These are phyloP conservation scores for Aspergillus olivimuriae DNA, from an alignment of 495 filamentous ascomycete genomes.

Conservation along the genomic window DNA sequence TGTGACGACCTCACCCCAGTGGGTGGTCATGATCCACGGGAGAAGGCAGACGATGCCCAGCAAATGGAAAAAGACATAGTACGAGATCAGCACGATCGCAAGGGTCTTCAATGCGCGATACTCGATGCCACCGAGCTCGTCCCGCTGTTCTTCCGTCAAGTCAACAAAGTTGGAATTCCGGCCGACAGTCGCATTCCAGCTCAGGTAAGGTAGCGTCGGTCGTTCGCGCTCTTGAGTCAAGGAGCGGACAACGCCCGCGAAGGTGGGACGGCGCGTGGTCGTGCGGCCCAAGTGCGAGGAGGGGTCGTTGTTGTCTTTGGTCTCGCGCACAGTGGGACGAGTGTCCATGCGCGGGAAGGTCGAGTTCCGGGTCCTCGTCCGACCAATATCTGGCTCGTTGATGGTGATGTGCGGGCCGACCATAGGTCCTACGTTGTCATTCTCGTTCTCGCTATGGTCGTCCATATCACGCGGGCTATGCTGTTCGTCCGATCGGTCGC, in stretches of 20 bases:
- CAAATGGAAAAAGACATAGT: constrained; percentile 69
- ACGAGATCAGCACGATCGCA: constrained; percentile 65
- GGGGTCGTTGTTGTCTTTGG: constrained; percentile 22
- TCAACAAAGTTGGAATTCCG: constrained; percentile 89
- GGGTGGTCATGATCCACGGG: constrained; percentile 68
- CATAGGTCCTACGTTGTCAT: constrained; percentile 24
- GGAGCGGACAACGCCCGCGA: constrained; percentile 32
- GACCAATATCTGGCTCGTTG: constrained; percentile 49
- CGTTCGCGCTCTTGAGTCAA: constrained; percentile 38
- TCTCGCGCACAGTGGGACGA: constrained; percentile 31
- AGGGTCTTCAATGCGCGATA: constrained; percentile 86
- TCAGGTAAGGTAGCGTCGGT: constrained; percentile 73
- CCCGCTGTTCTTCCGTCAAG: constrained; percentile 79
- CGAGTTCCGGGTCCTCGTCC: constrained; percentile 24
- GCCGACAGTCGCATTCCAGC: constrained; percentile 86
- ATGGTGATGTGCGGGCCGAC: constrained; percentile 54
- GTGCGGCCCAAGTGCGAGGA: constrained; percentile 12
- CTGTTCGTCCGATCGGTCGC: constrained; percentile 9
- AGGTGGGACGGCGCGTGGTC: constrained; percentile 25
- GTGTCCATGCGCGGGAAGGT: constrained; percentile 38
- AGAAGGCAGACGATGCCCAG: constrained; percentile 65
- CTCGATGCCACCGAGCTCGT: constrained; percentile 92
- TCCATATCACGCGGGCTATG: constrained; percentile 11
- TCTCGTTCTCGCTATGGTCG: constrained; percentile 19
- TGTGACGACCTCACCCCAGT: constrained; percentile 55